These are phyloP conservation scores for Vaccinium corymbosum DNA, from an alignment of 148 eudicot species.

Conservation along the genomic window DNA sequence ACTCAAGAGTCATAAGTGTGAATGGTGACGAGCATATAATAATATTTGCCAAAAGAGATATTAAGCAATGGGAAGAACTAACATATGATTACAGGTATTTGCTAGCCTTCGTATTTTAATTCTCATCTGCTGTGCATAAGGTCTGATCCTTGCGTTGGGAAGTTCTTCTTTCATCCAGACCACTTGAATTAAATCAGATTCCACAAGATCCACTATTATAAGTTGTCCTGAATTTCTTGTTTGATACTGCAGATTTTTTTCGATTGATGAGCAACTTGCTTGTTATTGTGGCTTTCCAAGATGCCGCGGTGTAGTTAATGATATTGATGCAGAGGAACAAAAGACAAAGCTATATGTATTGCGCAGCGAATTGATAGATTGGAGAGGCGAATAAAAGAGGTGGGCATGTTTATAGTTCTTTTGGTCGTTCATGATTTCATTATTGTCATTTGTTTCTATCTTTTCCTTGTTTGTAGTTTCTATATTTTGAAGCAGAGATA, in stretches of 20 bases:
- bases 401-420: constrained; percentile 23
- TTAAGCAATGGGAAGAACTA: constrained; percentile 81
- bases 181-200: background rate
- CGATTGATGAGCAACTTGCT: constrained; percentile 78
- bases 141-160: background rate
- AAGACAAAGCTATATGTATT: constrained; percentile 60
- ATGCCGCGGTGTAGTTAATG: constrained; percentile 95
- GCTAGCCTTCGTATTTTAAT: constrained; percentile 1
- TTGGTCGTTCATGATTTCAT: background rate
- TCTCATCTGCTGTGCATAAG: background rate
- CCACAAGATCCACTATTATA: background rate
- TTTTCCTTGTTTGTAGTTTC: background rate
- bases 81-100: constrained; percentile 94
- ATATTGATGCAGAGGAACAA: constrained; percentile 79
- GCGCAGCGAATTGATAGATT: constrained; percentile 67
- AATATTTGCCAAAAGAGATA: constrained; percentile 92
- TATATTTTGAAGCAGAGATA: background rate
- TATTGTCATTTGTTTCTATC: background rate
- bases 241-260: constrained; percentile 57
- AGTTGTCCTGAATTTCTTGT: constrained; percentile 16
- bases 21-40: constrained; percentile 83
- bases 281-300: constrained; percentile 82
- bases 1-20: constrained; percentile 85
- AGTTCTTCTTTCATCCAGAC: background rate
- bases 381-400: constrained; percentile 52